Base-by-base conservation (phyloP, 208 protist species). In the Trypanosoma avium region DNA sequence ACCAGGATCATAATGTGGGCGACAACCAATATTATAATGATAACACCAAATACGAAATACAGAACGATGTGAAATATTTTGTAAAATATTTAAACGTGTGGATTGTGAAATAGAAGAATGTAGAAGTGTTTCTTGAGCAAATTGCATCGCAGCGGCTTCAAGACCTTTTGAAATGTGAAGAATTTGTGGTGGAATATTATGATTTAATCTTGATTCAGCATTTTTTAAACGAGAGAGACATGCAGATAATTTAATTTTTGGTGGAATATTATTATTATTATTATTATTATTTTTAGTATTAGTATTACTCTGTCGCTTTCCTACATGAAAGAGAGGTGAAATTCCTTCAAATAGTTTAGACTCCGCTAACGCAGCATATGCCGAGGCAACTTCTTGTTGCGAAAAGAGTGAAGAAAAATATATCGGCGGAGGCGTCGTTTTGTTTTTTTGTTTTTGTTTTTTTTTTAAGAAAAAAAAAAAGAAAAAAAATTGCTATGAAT, bases 1-100 rank as follows among this genome's bases (percentile, higher is more conserved):
- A n/a, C 87, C 87, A 2, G 87, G 87, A 56, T 93, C 87, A 17
- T 79, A 71, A 63, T 93, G 87, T 4, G 87, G 81, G 4, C 83
- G 75, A 36, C 87, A 90, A 35, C 82, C 87, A 1, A 64, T 67
- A 21, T 81, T 79, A 3, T 29, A 33, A 15, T 72, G 60, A 64
- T 93, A 93, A 26, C 73, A 75, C 65, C 84, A 73, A 49, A 89
- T 58, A 17, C 87, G 81, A 52, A 93, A 73, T 22, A 93, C 87
- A 24, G 82, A 90, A 35, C 72, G 63, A 15, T 46, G 67, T 12
- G 45, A 50, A 43, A 88, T 38, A 46, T 77, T 57, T 0, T 50
- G 21, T 3, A 79, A 59, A 15, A 84, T 22, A 12, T 72, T 75
- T 0, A n/a, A 36, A 6, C 74, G 73, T 3, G 67, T 73, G 4